Evolutionary conservation across 1,139 yeast species (phyloP).

Genomic region (Yamadazyma dushanensis): DNA sequence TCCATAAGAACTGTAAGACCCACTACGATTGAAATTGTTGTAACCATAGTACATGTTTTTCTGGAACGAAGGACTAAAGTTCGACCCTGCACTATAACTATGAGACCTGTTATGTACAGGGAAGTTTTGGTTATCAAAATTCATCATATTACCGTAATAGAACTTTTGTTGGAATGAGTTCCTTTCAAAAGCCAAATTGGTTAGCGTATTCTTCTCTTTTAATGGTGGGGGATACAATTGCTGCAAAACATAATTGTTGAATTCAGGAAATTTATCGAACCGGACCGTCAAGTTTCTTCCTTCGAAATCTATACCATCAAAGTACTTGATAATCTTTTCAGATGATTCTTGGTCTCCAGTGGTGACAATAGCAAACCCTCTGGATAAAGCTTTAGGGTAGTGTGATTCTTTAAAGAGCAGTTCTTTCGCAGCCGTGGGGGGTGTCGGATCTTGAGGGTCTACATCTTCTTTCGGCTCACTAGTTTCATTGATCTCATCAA

Average conservation of each 20-base stretch:
- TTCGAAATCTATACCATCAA: conserved; percentile 53
- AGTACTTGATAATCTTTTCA: conserved; percentile 45
- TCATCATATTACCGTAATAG: conserved; percentile 24
- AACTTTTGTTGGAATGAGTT: conserved; percentile 35
- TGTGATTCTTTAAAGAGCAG: neutral
- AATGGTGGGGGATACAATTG: conserved; percentile 22
- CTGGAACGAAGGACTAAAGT: neutral
- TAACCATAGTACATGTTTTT: conserved; percentile 2
- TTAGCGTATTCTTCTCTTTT: conserved; percentile 17
- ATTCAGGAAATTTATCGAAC: conserved; percentile 51
- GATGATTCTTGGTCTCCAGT: conserved; percentile 53
- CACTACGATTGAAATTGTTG: neutral
- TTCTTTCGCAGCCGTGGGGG: neutral
- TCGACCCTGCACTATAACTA: conserved; percentile 4
- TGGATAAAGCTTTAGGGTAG: conserved; percentile 19
- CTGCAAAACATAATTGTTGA: conserved; percentile 34
- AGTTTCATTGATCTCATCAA: conserved; percentile 3
- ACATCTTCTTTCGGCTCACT: neutral
- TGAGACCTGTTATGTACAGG: conserved; percentile 5
- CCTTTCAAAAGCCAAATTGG: conserved; percentile 35
- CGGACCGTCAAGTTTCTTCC: conserved; percentile 64
- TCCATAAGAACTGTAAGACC: neutral
- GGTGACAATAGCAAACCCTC: conserved; percentile 69
- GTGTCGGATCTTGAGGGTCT: neutral
- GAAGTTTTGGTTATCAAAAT: conserved; percentile 3